Conservation (phyloP, 2,329 filamentous ascomycete genomes). For the Neoascochyta sp. region DNA sequence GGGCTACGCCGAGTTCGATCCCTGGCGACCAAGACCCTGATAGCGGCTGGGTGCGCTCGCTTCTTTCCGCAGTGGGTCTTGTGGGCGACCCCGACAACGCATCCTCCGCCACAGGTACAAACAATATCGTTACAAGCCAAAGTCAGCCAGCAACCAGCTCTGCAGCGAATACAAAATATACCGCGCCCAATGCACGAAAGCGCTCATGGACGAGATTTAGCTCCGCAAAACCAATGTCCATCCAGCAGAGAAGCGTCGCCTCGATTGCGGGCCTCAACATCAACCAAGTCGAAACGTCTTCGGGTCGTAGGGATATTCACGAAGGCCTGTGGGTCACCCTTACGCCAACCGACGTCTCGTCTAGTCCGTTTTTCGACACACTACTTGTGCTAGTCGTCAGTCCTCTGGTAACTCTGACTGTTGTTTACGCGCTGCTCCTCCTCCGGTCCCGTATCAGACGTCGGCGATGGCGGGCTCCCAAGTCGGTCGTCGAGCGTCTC, state of each 20-base stretch:
- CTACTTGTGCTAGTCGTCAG: conserved; percentile 95
- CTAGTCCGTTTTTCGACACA: conserved; percentile 92
- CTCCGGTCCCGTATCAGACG: conserved; percentile 84
- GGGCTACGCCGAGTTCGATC: conserved; percentile 1
- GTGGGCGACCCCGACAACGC: conserved; percentile 65
- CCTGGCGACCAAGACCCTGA: conserved; percentile 11
- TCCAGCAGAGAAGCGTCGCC: conserved; percentile 20
- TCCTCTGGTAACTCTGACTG: conserved; percentile 83
- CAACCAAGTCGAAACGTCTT: conserved; percentile 14
- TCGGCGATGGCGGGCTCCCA: conserved; percentile 92
- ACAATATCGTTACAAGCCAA: conserved; percentile 1
- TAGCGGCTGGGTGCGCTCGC: conserved; percentile 45
- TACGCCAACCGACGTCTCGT: conserved; percentile 80
- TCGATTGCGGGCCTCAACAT: conserved; percentile 15
- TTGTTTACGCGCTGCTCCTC: conserved; percentile 86
- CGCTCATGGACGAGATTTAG: conserved; percentile 18
- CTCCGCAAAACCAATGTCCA: too few species aligned
- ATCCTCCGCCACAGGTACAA: conserved; percentile 38
- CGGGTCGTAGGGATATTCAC: conserved; percentile 46
- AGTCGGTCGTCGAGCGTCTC: conserved; percentile 90
- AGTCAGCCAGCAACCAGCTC: conserved; percentile 38
- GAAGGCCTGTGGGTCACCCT: conserved; percentile 96
- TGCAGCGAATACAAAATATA: conserved; percentile 33
- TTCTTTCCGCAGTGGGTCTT: conserved; percentile 46
- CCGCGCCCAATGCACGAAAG: conserved; percentile 15